Evolutionary conservation across 148 eudicot species (phyloP).

Genomic region (Camellia granthamiana): DNA sequence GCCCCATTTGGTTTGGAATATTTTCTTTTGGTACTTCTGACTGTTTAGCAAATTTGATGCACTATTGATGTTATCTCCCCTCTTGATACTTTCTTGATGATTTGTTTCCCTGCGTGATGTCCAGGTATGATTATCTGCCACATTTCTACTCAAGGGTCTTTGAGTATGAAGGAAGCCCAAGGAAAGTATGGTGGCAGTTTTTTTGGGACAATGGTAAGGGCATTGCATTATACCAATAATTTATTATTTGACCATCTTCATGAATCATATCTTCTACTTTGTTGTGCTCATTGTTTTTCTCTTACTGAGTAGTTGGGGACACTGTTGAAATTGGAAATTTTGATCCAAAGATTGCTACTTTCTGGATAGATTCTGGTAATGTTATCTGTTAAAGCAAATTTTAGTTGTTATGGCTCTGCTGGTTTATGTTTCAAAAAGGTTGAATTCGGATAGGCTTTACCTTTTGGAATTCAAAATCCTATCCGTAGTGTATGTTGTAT

Average conservation of each 20-base stretch:
- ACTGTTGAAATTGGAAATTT: no score
- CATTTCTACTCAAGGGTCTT: slow-evolving; percentile 94
- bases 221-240: not conserved
- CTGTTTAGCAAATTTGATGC: no score
- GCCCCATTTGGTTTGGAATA: no score
- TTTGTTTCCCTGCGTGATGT: no score
- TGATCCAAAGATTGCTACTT: slow-evolving; percentile 93
- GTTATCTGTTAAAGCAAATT: not conserved
- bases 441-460: no score
- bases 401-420: no score
- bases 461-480: no score
- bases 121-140: slow-evolving; percentile 91
- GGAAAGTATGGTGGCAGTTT: slow-evolving; percentile 99
- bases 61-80: no score
- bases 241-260: not conserved
- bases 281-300: slow-evolving; percentile 12
- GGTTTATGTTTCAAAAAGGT: no score
- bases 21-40: no score
- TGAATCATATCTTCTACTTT: slow-evolving; percentile 7
- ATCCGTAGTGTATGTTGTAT: no score
- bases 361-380: slow-evolving; percentile 95
- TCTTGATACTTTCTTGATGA: no score
- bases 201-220: slow-evolving; percentile 87
- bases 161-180: slow-evolving; percentile 94
- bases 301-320: slow-evolving; percentile 68